Evolutionary conservation across 345 rosid genomes (phyloP).

Genomic region (Brassica rapa): DNA sequence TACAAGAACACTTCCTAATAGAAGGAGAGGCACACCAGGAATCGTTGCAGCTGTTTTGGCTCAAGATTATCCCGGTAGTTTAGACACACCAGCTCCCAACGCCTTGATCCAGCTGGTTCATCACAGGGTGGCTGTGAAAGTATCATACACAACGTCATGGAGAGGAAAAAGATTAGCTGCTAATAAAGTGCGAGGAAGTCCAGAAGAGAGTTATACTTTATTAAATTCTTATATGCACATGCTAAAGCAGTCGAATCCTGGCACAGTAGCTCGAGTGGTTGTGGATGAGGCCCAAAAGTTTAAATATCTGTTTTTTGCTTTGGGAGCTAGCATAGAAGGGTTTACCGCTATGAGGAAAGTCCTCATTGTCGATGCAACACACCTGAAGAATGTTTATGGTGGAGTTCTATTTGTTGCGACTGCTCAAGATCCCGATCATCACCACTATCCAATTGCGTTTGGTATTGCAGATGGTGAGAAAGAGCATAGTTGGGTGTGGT

Average conservation of each 20-base stretch:
- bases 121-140: neutral
- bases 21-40: neutral
- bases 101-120: neutral
- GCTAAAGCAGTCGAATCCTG: neutral
- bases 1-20: neutral
- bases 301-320: too few relatives aligned
- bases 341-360: neutral
- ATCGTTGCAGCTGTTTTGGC: neutral
- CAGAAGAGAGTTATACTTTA: too few relatives aligned
- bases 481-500: too few relatives aligned
- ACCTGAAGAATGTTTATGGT: neutral
- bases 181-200: too few relatives aligned
- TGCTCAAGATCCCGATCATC: too few relatives aligned
- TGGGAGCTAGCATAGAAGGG: neutral
- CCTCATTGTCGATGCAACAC: neutral
- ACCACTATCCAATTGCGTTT: too few relatives aligned
- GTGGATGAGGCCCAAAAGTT: neutral
- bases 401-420: neutral
- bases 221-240: too few relatives aligned
- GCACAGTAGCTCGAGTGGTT: neutral
- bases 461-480: too few relatives aligned
- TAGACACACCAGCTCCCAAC: neutral
- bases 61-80: neutral
- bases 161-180: neutral
- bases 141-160: neutral